Conservation (phyloP, 176 grass and related monocot species). For the Paspalum notatum region DNA sequence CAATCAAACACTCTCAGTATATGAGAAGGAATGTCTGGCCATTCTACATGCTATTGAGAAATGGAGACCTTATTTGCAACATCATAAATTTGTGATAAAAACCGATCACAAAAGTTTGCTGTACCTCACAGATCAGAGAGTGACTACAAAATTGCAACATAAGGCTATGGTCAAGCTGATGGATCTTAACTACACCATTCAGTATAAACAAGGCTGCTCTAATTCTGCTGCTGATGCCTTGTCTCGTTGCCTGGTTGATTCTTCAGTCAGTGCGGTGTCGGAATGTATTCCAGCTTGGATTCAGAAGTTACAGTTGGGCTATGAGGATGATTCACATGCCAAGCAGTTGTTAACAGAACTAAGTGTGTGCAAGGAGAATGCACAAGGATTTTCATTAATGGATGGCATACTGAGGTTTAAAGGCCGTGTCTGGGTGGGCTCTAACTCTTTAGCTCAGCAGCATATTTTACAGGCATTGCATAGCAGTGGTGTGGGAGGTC, state of each 20-base stretch:
- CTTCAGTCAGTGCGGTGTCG: fast-evolving
- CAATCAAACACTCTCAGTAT: too few species aligned
- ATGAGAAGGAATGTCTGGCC: background rate
- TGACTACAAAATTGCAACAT: background rate
- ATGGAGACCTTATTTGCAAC: background rate
- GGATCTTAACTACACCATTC: too few species aligned
- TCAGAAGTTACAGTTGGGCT: too few species aligned
- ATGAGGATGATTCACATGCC: too few species aligned
- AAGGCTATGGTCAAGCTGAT: background rate
- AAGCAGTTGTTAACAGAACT: too few species aligned
- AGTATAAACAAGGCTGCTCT: fast-evolving
- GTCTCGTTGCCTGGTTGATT: background rate
- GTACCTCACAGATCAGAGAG: background rate
- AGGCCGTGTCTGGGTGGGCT: background rate
- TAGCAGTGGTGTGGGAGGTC: fast-evolving
- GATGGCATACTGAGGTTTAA: background rate
- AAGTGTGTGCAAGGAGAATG: too few species aligned
- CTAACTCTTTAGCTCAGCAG: fast-evolving
- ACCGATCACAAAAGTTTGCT: background rate
- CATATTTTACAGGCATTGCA: background rate
- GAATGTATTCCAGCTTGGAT: background rate
- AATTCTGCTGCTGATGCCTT: background rate
- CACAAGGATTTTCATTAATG: too few species aligned
- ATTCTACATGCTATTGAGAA: background rate
- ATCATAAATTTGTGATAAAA: background rate